Evolutionary conservation across 2,329 filamentous ascomycete genomes (phyloP), one percentile per base, ranked within the genome.

Genomic region (Periglandula ipomoeae): DNA sequence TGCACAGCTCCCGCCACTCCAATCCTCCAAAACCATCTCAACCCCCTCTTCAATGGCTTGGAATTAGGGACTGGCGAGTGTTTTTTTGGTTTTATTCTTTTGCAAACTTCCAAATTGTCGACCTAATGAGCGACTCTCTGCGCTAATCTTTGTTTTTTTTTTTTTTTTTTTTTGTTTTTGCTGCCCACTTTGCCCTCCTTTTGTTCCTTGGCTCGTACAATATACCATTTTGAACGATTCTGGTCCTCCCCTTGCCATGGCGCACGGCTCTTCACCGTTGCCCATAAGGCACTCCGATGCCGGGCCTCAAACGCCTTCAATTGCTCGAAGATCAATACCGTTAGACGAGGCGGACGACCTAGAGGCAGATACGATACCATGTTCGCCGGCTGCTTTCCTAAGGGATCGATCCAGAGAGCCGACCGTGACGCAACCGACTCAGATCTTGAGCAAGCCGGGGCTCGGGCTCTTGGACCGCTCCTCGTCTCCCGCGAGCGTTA

Each of bases 331-430:
- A 7, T 50, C 52, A 20, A 49, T 54, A 22, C 41, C 47, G 10
- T 27, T 58, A 9, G 50, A 70, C 41, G 69, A 71, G 34, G 65
- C 74, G 38, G 73, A 75, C 48, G 72, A 75, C 51, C 59, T 73
- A 19, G 67, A 65, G 8, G 61, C 59, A 15, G 70, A 69, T 46
- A 76, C 73, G n/a, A 67, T 73, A 19, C 70, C 70, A 32, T 70
- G 66, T 59, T 71, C 69, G 4, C 69, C 69, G 1, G 60, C 65
- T 11, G 64, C 62, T 17, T 63, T 70, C 35, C 54, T 66, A 23
- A 59, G 58, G 32, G 62, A 59, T 37, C 53, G 56, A 43, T 49
- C 44, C 6, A 37, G 10, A 32, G 54, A 59, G 20, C 58, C 30
- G 22, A 35, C 54, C 4, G 20, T 40, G 11, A 75, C 73, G 23